Percentiles rank a stretch among this genome's conserved stretches.
These are phyloP conservation scores for Cunninghamia lanceolata DNA, from an alignment of 75 land plant species.

Conservation along the genomic window DNA sequence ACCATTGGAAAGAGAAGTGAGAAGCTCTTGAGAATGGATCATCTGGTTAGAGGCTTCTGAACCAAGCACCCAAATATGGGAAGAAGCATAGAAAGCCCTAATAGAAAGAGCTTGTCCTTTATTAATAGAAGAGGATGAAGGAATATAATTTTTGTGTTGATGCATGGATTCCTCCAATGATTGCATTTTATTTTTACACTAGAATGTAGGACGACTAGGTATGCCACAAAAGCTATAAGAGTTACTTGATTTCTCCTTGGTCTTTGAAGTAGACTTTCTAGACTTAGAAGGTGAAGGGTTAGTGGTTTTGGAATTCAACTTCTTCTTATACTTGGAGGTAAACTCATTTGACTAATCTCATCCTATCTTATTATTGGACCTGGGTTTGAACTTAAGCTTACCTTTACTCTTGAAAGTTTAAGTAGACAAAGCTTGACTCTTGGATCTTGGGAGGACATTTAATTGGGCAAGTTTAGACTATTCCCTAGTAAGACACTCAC, in stretches of 20 bases:
- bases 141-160: not conserved
- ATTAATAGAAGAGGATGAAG: not conserved
- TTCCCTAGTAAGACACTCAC: not conserved
- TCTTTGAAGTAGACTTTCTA: no score
- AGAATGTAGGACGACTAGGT: no score
- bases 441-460: not conserved
- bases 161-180: no score
- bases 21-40: not conserved
- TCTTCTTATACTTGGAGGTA: no score
- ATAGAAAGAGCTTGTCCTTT: not conserved
- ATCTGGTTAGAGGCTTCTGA: not conserved
- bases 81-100: not conserved
- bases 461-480: not conserved
- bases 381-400: not conserved
- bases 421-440: not conserved
- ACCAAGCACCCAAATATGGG: not conserved
- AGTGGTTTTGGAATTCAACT: no score
- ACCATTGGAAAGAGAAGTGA: not conserved
- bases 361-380: not conserved
- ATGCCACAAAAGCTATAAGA: no score
- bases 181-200: no score
- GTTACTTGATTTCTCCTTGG: no score
- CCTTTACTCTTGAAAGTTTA: not conserved
- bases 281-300: no score
- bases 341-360: not conserved